Conservation (phyloP, 805 yeast species). For the Lipomyces lipofer region DNA sequence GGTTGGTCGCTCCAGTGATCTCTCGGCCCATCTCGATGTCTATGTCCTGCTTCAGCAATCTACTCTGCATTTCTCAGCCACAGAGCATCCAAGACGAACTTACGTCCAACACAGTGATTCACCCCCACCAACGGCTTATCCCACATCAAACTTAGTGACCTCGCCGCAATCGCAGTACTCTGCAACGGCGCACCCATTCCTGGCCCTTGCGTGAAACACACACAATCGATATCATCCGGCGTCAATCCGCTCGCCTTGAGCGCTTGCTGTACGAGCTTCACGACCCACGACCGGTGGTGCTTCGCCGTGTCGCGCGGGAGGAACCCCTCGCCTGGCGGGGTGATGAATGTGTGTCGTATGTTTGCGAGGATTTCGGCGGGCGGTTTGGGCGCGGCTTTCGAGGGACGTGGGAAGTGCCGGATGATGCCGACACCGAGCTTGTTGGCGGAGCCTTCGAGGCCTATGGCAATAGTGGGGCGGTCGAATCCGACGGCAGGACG, state of each 20-base stretch:
- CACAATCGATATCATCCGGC: constrained; percentile 45
- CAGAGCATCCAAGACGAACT: background rate
- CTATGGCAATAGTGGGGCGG: constrained; percentile 59
- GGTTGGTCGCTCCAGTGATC: constrained; percentile 96
- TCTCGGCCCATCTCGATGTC: constrained; percentile 98
- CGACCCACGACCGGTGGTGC: constrained; percentile 95
- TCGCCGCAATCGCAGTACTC: constrained; percentile 87
- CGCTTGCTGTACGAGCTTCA: constrained; percentile 68
- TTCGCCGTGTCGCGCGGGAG: constrained; percentile 95
- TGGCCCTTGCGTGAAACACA: constrained; percentile 96
- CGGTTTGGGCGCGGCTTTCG: constrained; percentile 42
- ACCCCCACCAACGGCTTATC: constrained; percentile 86
- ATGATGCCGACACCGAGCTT: constrained; percentile 93
- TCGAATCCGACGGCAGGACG: no score
- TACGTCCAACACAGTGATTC: constrained; percentile 91
- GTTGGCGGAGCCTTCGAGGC: constrained; percentile 96
- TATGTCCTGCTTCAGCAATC: background rate
- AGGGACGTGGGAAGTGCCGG: constrained; percentile 65
- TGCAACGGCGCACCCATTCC: constrained; percentile 99
- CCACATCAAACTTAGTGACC: constrained; percentile 82
- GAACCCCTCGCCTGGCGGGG: constrained; percentile 99
- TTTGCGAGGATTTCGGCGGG: constrained; percentile 77
- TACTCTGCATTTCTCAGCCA: background rate
- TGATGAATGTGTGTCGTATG: constrained; percentile 88
- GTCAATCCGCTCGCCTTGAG: constrained; percentile 58